Evolutionary conservation across 495 filamentous ascomycete species (phyloP).

Genomic region (Parathielavia appendiculata): DNA sequence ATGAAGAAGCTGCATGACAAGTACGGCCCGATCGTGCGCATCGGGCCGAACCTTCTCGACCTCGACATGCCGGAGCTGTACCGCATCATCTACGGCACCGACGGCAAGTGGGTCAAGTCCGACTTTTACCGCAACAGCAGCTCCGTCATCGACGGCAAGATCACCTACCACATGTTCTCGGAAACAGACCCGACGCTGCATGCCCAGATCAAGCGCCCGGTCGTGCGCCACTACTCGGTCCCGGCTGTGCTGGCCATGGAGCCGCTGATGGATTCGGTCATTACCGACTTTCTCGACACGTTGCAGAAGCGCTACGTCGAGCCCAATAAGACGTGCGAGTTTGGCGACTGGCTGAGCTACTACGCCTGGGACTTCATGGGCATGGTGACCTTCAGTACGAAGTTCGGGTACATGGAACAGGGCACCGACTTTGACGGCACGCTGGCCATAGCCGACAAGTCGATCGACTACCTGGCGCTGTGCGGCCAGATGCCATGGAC

Average conservation of each 20-base stretch:
- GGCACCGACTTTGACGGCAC: slow-evolving; percentile 28
- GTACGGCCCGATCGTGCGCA: slow-evolving; percentile 36
- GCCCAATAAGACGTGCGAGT: slow-evolving; percentile 15
- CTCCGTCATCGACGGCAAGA: slow-evolving; percentile 34
- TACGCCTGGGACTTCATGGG: slow-evolving; percentile 43
- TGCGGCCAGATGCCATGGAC: slow-evolving; percentile 32
- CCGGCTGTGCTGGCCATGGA: slow-evolving; percentile 34
- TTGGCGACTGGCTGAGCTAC: slow-evolving; percentile 30
- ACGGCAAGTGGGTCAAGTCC: slow-evolving; percentile 30
- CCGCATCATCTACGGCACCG: slow-evolving; percentile 24
- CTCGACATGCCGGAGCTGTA: slow-evolving; percentile 30
- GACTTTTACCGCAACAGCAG: slow-evolving; percentile 41
- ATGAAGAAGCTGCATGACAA: slow-evolving; percentile 35
- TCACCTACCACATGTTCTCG: slow-evolving; percentile 37
- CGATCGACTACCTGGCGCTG: slow-evolving; percentile 25
- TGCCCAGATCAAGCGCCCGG: slow-evolving; percentile 34
- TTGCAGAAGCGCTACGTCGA: slow-evolving; percentile 30
- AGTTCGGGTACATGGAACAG: slow-evolving; percentile 28
- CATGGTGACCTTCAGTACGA: slow-evolving; percentile 39
- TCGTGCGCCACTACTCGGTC: slow-evolving; percentile 36
- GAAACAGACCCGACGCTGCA: slow-evolving; percentile 32
- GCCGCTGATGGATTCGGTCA: slow-evolving; percentile 32
- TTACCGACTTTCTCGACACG: slow-evolving; percentile 24
- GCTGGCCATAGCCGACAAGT: slow-evolving; percentile 21
- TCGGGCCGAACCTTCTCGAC: slow-evolving; percentile 34